Evolutionary conservation across 495 filamentous ascomycete species (phyloP), one percentile per base, ranked within the genome.

Genomic region (Podospora anserina): DNA sequence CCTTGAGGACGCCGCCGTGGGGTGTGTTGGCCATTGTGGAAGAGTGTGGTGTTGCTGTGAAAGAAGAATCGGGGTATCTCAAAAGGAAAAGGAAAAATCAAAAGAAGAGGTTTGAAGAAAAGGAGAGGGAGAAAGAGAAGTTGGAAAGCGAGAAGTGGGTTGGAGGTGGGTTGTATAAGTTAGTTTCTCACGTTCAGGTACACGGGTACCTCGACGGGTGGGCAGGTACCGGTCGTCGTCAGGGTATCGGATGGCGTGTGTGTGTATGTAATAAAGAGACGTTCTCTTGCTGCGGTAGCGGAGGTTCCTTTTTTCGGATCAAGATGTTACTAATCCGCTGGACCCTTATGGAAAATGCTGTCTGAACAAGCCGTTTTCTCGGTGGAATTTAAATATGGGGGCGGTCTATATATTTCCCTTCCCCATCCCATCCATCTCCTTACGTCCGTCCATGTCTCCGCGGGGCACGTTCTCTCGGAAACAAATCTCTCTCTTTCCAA

Each of bases 1-100:
- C 95, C 88, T 97, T 98, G 71, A 99, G 90, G 82, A 94, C 85
- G 78, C 96, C 95, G 82, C 95, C 95, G 82, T 99, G 95, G 65
- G 95, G 95, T 79, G 90, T 77, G 83, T 97, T 87, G 53, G 85
- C 83, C 85, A 87, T 87, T 26, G 58, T 80, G 61, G 57, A 28
- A 27, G 18, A 23, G n/a, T 28, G 26, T 26, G 18, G 26, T 44
- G 26, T 64, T 27, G 62, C 30, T 34, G 53, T 19, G 32, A 58
- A 58, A 49, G 58, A 26, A 57, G 56, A 56, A 2, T 16, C 49
- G 60, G 26, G 20, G 26, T 23, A 64, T 55, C n/a, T 16, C 28
- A 18, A 30, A 16, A 5, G 19, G 1, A 39, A 53, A 15, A 16
- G 60, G 16, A 26, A 19, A 66, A 63, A 23, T 23, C 23, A 23